Evolutionary conservation across 495 filamentous ascomycete genomes (phyloP).

Genomic region (Aspergillus coremiiformis): DNA sequence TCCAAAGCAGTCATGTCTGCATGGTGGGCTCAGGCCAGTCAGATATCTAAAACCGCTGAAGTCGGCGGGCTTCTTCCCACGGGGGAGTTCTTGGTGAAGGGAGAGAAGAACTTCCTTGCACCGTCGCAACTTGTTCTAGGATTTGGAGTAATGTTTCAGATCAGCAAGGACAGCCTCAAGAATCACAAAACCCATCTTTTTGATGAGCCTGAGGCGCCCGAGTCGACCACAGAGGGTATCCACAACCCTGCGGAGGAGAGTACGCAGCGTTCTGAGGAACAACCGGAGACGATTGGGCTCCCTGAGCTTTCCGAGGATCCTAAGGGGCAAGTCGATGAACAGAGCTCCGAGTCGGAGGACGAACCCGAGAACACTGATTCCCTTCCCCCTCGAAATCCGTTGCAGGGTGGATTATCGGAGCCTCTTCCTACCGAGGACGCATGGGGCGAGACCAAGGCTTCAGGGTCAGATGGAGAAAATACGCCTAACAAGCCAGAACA

Average conservation of each 20-base stretch:
- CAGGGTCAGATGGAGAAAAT: constrained; percentile 24
- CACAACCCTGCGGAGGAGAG: constrained; percentile 1
- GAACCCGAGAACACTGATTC: constrained; percentile 23
- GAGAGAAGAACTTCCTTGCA: constrained; percentile 83
- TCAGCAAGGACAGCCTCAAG: constrained; percentile 80
- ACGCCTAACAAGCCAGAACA: constrained; percentile 22
- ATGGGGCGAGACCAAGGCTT: constrained; percentile 19
- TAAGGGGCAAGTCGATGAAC: constrained; percentile 13
- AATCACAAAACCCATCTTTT: constrained; percentile 59
- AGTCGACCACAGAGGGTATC: constrained; percentile 3
- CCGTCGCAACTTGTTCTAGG: constrained; percentile 84
- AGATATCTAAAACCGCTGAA: constrained; percentile 75
- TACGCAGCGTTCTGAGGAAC: background rate
- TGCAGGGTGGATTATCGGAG: constrained; percentile 26
- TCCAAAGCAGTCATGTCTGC: constrained; percentile 91
- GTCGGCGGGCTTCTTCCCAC: constrained; percentile 71
- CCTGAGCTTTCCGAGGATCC: background rate
- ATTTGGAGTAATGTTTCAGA: constrained; percentile 76
- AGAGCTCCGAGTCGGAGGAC: constrained; percentile 21
- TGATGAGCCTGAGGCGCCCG: constrained; percentile 23
- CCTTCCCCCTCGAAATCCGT: constrained; percentile 19
- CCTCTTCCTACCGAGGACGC: constrained; percentile 25
- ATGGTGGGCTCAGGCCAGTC: constrained; percentile 84
- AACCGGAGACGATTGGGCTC: background rate
- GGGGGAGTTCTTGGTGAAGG: constrained; percentile 71